phyloP scores from a whole-genome alignment of 2,329 filamentous ascomycete genomes.

The Hypoxylon sp. region DNA sequence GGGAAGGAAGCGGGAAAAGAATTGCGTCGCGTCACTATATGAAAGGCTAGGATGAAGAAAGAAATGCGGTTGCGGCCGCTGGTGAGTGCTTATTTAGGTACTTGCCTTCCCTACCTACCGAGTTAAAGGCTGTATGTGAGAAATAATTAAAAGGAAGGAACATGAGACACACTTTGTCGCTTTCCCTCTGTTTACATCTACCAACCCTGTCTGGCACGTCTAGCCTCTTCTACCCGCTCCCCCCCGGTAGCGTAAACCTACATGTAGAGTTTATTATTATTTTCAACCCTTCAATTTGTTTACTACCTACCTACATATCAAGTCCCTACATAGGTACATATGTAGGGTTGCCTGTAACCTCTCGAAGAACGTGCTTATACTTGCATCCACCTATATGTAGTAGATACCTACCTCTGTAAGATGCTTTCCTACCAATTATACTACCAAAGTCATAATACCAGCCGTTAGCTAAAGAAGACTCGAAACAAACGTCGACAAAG shows the following conservation, averaged over 20 bases:
- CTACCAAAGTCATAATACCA: not conserved
- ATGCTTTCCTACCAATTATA: not conserved
- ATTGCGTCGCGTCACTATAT: slow-evolving; percentile 28
- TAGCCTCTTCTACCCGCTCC: slow-evolving; percentile 10
- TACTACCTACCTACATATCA: not conserved
- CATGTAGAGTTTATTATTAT: slow-evolving; percentile 5
- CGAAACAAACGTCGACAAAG: not conserved
- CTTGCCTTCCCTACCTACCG: slow-evolving; percentile 24
- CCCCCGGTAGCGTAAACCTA: slow-evolving; percentile 8
- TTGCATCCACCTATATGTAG: too few species aligned
- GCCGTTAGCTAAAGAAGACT: not conserved
- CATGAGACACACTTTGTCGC: slow-evolving; percentile 36
- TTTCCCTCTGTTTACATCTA: slow-evolving; percentile 39
- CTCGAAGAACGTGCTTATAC: not conserved
- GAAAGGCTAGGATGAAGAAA: slow-evolving; percentile 5
- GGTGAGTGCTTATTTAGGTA: slow-evolving; percentile 33
- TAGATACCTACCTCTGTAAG: not conserved
- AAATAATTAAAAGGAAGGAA: slow-evolving; percentile 38
- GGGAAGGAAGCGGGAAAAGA: slow-evolving; percentile 16
- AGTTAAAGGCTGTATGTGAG: slow-evolving; percentile 16
- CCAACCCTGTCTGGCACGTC: slow-evolving; percentile 34
- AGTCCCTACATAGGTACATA: not conserved
- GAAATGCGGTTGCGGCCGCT: slow-evolving; percentile 27
- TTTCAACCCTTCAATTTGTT: slow-evolving; percentile 5
- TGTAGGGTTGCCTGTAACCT: not conserved